These are phyloP conservation scores for Clavaria fumosa DNA, from an alignment of 768 basidiomycete genomes.

Conservation along the genomic window DNA sequence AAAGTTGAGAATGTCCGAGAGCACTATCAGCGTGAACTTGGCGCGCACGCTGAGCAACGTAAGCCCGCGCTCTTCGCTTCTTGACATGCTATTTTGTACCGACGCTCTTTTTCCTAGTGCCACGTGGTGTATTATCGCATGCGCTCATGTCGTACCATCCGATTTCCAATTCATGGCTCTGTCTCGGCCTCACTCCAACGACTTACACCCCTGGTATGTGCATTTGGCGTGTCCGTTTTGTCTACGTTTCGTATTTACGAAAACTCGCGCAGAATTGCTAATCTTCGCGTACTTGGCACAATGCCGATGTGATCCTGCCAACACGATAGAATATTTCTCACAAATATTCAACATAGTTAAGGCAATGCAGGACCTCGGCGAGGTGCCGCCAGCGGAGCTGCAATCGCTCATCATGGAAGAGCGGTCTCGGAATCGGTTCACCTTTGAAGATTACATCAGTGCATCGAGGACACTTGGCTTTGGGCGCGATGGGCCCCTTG, in stretches of 20 bases:
- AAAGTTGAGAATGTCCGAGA: slow-evolving; percentile 46
- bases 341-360: slow-evolving; percentile 36
- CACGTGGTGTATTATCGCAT: slow-evolving; percentile 34
- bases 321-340: slow-evolving; percentile 50
- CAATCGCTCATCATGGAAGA: slow-evolving; percentile 48
- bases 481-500: slow-evolving; percentile 38
- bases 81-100: background rate
- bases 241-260: too few relatives aligned
- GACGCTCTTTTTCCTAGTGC: slow-evolving; percentile 21
- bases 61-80: slow-evolving; percentile 13
- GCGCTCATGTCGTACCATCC: slow-evolving; percentile 24
- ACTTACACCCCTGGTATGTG: slow-evolving; percentile 49
- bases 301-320: slow-evolving; percentile 61
- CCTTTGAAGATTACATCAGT: slow-evolving; percentile 32
- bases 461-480: slow-evolving; percentile 48
- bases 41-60: slow-evolving; percentile 72
- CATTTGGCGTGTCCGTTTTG: background rate
- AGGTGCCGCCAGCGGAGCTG: slow-evolving; percentile 31
- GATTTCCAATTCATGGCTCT: slow-evolving; percentile 26
- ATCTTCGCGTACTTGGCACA: slow-evolving; percentile 70
- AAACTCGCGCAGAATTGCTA: slow-evolving; percentile 47
- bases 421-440: slow-evolving; percentile 48
- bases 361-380: slow-evolving; percentile 32
- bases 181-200: slow-evolving; percentile 50
- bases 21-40: slow-evolving; percentile 56